Conservation (phyloP, 441 rosid genomes). For the Gossypium gossypioides region DNA sequence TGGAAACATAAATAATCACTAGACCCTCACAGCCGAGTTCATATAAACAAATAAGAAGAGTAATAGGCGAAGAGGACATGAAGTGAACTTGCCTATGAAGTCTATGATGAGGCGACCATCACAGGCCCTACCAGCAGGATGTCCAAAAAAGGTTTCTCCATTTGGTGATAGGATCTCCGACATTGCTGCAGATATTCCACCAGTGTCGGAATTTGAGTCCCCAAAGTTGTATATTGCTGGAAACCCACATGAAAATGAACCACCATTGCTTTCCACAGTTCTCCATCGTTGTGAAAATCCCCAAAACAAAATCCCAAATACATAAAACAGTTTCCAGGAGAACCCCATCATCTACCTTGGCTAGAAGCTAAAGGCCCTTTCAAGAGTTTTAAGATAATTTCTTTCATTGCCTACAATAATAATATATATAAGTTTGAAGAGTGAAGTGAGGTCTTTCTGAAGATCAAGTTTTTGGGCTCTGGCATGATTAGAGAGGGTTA, state of each 20-base stretch:
- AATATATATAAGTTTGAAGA: not conserved
- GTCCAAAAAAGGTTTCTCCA: constrained; percentile 67
- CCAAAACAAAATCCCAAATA: constrained; percentile 15
- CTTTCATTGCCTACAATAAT: not conserved
- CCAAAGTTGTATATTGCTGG: constrained; percentile 68
- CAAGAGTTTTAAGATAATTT: not conserved
- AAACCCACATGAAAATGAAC: constrained; percentile 32
- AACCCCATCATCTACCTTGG: constrained; percentile 9
- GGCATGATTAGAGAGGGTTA: not conserved
- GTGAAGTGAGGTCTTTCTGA: not conserved
- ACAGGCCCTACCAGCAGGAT: constrained; percentile 58
- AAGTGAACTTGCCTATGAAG: constrained; percentile 39
- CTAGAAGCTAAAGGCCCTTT: not conserved
- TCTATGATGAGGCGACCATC: constrained; percentile 74
- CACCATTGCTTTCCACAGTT: not conserved
- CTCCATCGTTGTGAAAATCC: constrained; percentile 8
- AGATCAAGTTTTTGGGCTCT: not conserved
- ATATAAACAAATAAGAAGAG: not conserved
- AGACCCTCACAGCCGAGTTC: not conserved
- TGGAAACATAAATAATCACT: not conserved
- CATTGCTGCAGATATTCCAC: constrained; percentile 10
- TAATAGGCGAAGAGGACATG: not conserved
- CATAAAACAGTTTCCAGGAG: constrained; percentile 7
- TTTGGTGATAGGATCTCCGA: constrained; percentile 49
- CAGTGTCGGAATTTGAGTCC: constrained; percentile 68